Evolutionary conservation across 352 stramenopile genomes (phyloP).

Genomic region (Globisporangium recalcitrans): DNA sequence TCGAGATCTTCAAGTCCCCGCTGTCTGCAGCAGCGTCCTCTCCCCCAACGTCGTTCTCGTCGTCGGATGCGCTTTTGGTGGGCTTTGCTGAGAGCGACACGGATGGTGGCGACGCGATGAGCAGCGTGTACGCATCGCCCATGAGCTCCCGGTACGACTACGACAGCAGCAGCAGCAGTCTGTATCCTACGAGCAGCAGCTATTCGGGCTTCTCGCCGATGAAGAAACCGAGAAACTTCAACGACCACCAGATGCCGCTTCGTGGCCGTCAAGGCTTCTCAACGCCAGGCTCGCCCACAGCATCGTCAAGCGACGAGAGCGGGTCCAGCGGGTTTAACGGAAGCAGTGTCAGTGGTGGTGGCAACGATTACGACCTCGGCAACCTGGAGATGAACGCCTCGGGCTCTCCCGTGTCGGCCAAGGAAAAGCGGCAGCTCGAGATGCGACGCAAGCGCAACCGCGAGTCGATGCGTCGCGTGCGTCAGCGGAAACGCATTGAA

Average conservation of each 20-base stretch:
- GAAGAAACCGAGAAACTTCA: neutral
- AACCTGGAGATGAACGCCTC: neutral
- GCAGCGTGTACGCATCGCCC: neutral
- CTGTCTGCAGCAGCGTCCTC: too few relatives aligned
- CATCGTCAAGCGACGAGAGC: slow-evolving; percentile 11
- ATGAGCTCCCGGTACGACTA: slow-evolving; percentile 1
- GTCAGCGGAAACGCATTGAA: slow-evolving; percentile 18
- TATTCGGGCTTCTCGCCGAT: neutral
- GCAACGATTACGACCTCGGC: neutral
- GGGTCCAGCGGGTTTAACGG: neutral
- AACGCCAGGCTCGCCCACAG: neutral
- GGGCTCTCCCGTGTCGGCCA: slow-evolving; percentile 6
- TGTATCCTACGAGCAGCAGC: neutral
- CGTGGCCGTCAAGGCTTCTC: neutral
- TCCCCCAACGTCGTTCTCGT: neutral
- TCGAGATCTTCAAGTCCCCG: slow-evolving; percentile 7
- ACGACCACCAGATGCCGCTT: neutral
- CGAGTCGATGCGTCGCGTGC: slow-evolving; percentile 28
- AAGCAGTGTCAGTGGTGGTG: neutral
- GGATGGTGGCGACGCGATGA: neutral
- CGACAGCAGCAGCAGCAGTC: neutral
- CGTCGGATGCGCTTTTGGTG: neutral
- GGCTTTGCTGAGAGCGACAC: neutral
- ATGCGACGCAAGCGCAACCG: slow-evolving; percentile 26
- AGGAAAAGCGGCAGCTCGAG: slow-evolving; percentile 19